Evolutionary conservation across 2,329 filamentous ascomycete genomes (phyloP), one percentile per base, ranked within the genome.

Genomic region (Cordyceps militaris): DNA sequence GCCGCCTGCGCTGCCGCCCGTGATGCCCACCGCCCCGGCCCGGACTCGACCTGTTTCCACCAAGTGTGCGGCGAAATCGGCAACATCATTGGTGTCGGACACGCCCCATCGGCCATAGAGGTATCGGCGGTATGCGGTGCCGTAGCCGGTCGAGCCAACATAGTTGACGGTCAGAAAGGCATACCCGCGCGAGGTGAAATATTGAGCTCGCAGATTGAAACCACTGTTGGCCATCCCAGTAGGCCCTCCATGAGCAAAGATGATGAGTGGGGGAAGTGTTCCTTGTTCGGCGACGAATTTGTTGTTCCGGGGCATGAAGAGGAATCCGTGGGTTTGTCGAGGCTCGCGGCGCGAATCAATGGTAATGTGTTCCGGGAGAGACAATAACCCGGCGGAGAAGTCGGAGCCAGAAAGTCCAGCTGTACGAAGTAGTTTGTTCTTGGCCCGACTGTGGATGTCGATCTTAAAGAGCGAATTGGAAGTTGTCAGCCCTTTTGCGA

Each of bases 181-280:
- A 56, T 77, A 83, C 4, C 80, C 80, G 13, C 81, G 70, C 4
- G 79, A 77, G 0, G 79, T 82, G 62, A 76, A 81, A 63, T 79
- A 82, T 63, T 83, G 80, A 3, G 70, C 71, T 21, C 69, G 65
- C 7, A 80, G 66, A 13, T 70, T 67, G 0, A 83, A 69, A 0
- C 77, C 77, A 0, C 75, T 72, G 0, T 73, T 69, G 0, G 67
- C 69, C 54, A 75, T 72, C 1, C 67, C 66, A 0, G 76, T 82
- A n/a, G 74, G 80, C 0, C 79, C 81, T 5, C 80, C 80, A 36
- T 83, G 80, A 0, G 75, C 71, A 3, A 67, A 69, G 48, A 82
- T 69, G 24, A 83, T 75, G 1, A 81, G 67, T 1, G 80, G 79
- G 1, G 79, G 79, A 0, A 73, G 70, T 0, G 67, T 66, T 1